Base-by-base conservation (phyloP, 2,329 filamentous ascomycete species). In the Colletotrichum kahawae region DNA sequence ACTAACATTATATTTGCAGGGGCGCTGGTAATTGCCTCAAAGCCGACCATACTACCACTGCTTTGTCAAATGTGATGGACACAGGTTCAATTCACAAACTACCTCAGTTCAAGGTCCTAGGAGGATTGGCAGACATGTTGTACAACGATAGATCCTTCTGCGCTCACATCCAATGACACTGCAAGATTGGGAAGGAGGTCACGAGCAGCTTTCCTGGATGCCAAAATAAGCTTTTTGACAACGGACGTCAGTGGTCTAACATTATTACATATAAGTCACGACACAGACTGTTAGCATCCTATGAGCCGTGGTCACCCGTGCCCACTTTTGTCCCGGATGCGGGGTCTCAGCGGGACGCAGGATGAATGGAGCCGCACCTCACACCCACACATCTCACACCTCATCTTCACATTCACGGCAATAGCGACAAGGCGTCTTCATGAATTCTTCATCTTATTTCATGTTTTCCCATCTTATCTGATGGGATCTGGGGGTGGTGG, bases 291-390 rank as follows among this genome's bases (percentile, higher is more conserved):
- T 69, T 69, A 62, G 43, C 18, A 29, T 9, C 24, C 1, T 69
- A 33, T 27, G 56, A 43, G 24, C 54, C 66, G 66, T 34, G 14
- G 54, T 60, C 27, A 62, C 4, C 65, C 65, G 65, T 69, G 0
- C 56, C 67, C 67, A 69, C 67, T 62, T 69, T 69, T 60, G 36
- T 29, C 56, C 56, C 36, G 24, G 27, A 48, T 69, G 67, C 67
- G 67, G 67, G 67, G 67, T 69, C 56, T 51, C 34, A 69, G 67
- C 56, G 67, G 67, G 67, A 62, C 67, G 60, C n/a, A n/a, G 21
- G 67, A 48, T 13, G 43, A 18, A 43, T 31, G 60, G 67, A 69
- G 67, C 67, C 67, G 54, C 67, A 69, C 34, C 5, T 60, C 56
- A 62, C 27, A n/a, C 7, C 29, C 33, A 3, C 27, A n/a, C n/a